Evolutionary conservation across 768 basidiomycete species (phyloP).

Genomic region (Phallus indusiatus): DNA sequence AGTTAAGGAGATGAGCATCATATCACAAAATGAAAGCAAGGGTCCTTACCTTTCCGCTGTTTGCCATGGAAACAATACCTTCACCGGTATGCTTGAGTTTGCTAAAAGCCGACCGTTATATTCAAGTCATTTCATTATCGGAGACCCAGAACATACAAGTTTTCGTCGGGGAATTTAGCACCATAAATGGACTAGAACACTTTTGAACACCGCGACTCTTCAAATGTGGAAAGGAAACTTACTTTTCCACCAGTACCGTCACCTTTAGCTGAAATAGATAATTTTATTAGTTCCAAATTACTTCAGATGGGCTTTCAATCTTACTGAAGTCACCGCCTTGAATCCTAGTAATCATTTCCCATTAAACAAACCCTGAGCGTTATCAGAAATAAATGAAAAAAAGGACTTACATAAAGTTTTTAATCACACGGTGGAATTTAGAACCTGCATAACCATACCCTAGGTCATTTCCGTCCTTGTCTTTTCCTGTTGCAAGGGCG

Average conservation of each 20-base stretch:
- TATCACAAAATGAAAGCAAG: too few relatives aligned
- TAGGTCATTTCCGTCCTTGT: constrained; percentile 66
- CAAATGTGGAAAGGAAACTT: constrained; percentile 11
- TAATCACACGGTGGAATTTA: constrained; percentile 94
- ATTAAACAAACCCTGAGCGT: constrained; percentile 14
- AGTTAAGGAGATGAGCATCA: constrained; percentile 24
- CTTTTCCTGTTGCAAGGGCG: constrained; percentile 76
- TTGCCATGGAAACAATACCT: constrained; percentile 90
- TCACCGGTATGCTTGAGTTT: constrained; percentile 91
- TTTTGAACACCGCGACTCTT: neutral
- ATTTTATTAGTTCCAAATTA: neutral
- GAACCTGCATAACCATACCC: constrained; percentile 93
- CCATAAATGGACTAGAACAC: constrained; percentile 77
- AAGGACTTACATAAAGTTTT: constrained; percentile 80
- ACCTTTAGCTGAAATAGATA: constrained; percentile 48
- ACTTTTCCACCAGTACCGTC: constrained; percentile 92
- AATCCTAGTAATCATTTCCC: constrained; percentile 45
- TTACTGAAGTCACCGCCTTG: constrained; percentile 97
- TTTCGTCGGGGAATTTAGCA: constrained; percentile 87
- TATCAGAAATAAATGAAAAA: constrained; percentile 1
- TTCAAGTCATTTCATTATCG: neutral
- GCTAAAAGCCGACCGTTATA: constrained; percentile 32
- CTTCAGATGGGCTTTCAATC: constrained; percentile 13
- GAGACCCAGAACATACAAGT: constrained; percentile 53
- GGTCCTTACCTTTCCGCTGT: constrained; percentile 36